These are phyloP conservation scores for Azolla pinnata DNA, from an alignment of 75 land plant species.

Conservation along the genomic window DNA sequence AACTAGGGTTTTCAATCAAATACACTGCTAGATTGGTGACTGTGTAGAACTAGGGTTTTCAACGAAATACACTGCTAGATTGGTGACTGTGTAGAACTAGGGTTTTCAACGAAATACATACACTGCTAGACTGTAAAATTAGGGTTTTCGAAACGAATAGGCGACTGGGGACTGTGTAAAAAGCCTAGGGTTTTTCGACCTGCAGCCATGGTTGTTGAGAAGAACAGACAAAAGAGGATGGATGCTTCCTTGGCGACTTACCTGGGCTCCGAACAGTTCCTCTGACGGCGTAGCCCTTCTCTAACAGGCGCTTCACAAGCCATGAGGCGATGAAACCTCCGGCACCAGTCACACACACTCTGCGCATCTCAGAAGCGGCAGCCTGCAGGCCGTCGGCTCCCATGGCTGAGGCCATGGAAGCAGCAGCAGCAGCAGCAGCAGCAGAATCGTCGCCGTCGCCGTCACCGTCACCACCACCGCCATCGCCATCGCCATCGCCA, in stretches of 20 bases:
- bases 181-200: no score
- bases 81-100: neutral
- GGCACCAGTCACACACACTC: slow-evolving; percentile 28
- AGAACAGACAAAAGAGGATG: neutral
- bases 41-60: neutral
- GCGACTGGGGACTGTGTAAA: neutral
- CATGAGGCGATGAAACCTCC: slow-evolving; percentile 21
- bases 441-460: neutral
- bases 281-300: slow-evolving; percentile 19
- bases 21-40: no score
- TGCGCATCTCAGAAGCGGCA: neutral
- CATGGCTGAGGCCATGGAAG: no score
- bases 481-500: neutral
- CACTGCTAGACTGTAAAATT: neutral
- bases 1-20: no score
- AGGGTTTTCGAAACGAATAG: neutral
- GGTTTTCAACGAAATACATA: neutral
- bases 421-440: neutral
- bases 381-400: neutral
- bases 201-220: neutral
- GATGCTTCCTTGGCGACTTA: neutral
- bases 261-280: slow-evolving; percentile 19
- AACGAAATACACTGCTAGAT: no score
- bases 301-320: slow-evolving; percentile 21
- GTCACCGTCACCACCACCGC: neutral